These are phyloP conservation scores for Cicer cuneatum DNA, from an alignment of 306 rosid species.

Conservation along the genomic window DNA sequence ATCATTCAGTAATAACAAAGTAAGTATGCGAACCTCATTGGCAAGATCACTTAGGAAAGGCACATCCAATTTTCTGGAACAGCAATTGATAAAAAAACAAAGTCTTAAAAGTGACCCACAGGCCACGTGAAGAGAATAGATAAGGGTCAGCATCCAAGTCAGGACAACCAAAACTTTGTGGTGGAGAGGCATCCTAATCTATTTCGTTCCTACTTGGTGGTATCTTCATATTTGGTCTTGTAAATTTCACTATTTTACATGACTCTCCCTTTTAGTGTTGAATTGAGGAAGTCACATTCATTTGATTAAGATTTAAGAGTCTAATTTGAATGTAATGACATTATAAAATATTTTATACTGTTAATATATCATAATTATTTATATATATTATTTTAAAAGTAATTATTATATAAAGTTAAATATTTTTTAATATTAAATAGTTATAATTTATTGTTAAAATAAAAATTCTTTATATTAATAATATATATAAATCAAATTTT, in stretches of 20 bases:
- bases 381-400: too few species aligned
- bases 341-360: too few species aligned
- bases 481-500: too few species aligned
- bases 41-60: conserved; percentile 4
- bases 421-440: too few species aligned
- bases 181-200: conserved; percentile 50
- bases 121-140: conserved; percentile 47
- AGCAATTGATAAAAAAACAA: conserved; percentile 14
- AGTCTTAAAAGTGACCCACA: conserved; percentile 11
- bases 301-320: too few species aligned
- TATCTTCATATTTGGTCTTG: background rate
- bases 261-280: conserved; percentile 12
- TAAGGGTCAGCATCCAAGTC: conserved; percentile 34
- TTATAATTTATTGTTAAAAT: too few species aligned
- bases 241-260: background rate
- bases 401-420: too few species aligned
- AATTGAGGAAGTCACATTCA: too few species aligned
- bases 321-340: too few species aligned
- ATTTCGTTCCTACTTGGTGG: conserved; percentile 36
- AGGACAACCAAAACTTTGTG: conserved; percentile 48
- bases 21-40: background rate
- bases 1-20: background rate
- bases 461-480: too few species aligned
- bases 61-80: conserved; percentile 25
- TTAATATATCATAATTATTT: too few species aligned